Base-by-base conservation (phyloP, 768 basidiomycete genomes). In the Boletellus ananiceps region DNA sequence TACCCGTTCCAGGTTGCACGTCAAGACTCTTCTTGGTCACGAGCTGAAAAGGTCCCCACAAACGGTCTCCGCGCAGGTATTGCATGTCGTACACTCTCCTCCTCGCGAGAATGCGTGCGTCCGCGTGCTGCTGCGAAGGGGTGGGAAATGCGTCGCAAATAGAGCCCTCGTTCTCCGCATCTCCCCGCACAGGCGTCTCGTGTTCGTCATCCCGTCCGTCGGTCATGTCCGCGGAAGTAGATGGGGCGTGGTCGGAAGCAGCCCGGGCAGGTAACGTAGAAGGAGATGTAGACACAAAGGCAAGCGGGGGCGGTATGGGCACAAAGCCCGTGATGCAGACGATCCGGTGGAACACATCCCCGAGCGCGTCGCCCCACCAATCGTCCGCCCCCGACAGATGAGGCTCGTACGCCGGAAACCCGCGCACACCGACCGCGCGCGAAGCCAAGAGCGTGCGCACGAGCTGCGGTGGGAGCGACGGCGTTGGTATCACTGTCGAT, bases 281-380 rank as follows among this genome's bases (percentile, higher is more conserved):
- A 19, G 19, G 19, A 19, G 19, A 31, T 15, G 33, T 6, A 12
- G 16, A 13, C 9, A 40, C 15, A 1, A 35, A 13, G 33, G 5
- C 27, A 7, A 65, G 47, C 15, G 63, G 60, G 0, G 50, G 52
- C 7, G 59, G 50, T 41, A 63, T 47, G 3, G 72, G 62, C 14
- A 67, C 66, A 43, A 77, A 76, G 13, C 78, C 78, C 2, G 71
- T 73, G 38, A 68, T 63, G 21, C 75, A 75, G 2, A 77, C 55
- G 40, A 80, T 68, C 40, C 68, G 71, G 43, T 71, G 65, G 44
- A 78, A 74, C 8, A 69, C 55, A 15, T 71, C 64, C 14, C 67
- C 68, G 25, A 69, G 60, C 7, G 62, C 57, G 8, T 70, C 59
- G n/a, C 52, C 57, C 12, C 59, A 59, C 51, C 63, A 66, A 6